Evolutionary conservation across 345 rosid genomes (phyloP), one percentile per base, ranked within the genome.

Genomic region (Adansonia digitata): DNA sequence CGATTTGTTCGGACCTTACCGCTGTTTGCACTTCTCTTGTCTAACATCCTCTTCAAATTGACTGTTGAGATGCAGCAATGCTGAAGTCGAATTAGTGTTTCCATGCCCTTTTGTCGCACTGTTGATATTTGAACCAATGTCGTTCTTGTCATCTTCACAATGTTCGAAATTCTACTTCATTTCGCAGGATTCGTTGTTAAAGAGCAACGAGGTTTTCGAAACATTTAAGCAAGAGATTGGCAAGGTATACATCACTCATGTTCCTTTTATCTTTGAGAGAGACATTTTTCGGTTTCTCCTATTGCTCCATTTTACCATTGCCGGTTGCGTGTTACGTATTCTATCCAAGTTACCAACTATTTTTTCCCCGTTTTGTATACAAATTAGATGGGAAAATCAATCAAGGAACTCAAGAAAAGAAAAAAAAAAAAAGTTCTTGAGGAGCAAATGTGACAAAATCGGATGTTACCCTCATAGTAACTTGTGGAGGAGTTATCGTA

Each of bases 191-290:
- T 97, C 97, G 7, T 81, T 94, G 84, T 76, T 85, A 78, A 89
- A 94, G 88, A 94, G 98, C 88, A 94, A 94, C 18, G 94, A 92
- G 75, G 98, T 94, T 71, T 92, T 94, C 74, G 97, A 89, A 82
- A 92, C 97, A 81, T 92, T 92, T 82, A 92, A 88, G 88, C 90
- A 88, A 84, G 97, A 94, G 84, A 94, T 94, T 76, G 98, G 92
- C 66, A 89, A 88, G 94, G 97, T 92, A 77, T n/a, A 17, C 56
- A 51, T 51, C 18, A n/a, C n/a, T n/a, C n/a, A 24, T 71, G 39
- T 73, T 20, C 24, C 45, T 72, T 52, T 51, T 57, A 68, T 31
- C 51, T 35, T 74, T 24, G 53, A 72, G 10, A 22, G 15, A 15
- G 24, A 45, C 29, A 60, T 27, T 34, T 62, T 67, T 53, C 27